Evolutionary conservation across 75 land plant genomes (phyloP).

Genomic region (Larix kaempferi): DNA sequence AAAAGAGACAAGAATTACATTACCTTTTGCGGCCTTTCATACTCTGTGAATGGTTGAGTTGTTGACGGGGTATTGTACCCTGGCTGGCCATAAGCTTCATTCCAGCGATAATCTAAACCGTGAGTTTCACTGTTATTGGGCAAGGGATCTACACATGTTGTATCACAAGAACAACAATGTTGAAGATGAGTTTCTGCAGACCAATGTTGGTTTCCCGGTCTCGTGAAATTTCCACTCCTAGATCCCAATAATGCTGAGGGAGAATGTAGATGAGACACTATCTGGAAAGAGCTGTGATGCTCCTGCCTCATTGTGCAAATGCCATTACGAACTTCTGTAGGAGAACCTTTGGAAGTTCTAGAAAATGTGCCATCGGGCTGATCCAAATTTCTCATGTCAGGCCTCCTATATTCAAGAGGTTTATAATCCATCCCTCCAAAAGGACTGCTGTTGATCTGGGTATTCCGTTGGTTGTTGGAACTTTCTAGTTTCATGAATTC

Average conservation of each 20-base stretch:
- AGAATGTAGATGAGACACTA: constrained; percentile 32
- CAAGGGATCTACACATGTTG: constrained; percentile 9
- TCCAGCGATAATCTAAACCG: constrained; percentile 1
- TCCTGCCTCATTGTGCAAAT: constrained; percentile 21
- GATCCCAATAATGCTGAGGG: constrained; percentile 24
- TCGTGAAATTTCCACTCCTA: constrained; percentile 14
- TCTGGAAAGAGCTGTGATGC: constrained; percentile 30
- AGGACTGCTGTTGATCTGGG: constrained; percentile 15
- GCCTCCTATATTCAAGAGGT: constrained; percentile 6
- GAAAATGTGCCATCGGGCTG: neutral
- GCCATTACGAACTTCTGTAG: neutral
- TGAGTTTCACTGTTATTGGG: neutral
- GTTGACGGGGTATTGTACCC: neutral
- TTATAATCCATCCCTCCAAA: neutral
- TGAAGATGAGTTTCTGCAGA: constrained; percentile 12
- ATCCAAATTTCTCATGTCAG: neutral
- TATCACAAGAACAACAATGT: constrained; percentile 12
- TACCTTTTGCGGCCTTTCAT: constrained; percentile 1
- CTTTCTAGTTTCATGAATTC: neutral
- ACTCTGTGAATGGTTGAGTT: constrained; percentile 4
- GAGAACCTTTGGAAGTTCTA: neutral
- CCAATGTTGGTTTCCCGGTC: constrained; percentile 6
- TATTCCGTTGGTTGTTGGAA: constrained; percentile 12
- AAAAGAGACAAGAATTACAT: neutral
- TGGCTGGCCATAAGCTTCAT: constrained; percentile 1